Evolutionary conservation across 2,329 filamentous ascomycete species (phyloP).

Genomic region (Epichloe festucae): DNA sequence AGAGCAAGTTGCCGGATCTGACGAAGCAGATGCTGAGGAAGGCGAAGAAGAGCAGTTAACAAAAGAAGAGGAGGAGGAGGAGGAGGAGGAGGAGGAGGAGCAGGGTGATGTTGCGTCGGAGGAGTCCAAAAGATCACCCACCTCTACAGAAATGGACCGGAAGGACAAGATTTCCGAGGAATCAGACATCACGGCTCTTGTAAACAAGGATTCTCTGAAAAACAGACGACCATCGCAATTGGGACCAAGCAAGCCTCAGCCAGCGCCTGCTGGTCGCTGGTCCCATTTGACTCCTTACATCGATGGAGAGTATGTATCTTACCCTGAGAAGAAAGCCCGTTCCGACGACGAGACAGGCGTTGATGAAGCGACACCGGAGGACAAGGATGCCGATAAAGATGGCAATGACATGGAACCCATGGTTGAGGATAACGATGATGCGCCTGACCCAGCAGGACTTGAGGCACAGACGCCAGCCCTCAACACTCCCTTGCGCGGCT

Average conservation of each 20-base stretch:
- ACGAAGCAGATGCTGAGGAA: not conserved
- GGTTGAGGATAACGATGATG: conserved; percentile 22
- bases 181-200: not conserved
- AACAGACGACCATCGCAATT: conserved; percentile 2
- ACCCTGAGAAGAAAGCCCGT: conserved; percentile 25
- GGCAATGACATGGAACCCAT: conserved; percentile 17
- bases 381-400: conserved; percentile 16
- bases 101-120: not conserved
- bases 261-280: conserved; percentile 21
- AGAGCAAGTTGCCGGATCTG: not conserved
- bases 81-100: not conserved
- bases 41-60: not conserved
- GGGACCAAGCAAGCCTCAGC: conserved; percentile 14
- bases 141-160: not conserved
- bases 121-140: not conserved
- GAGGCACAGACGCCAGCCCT: conserved; percentile 24
- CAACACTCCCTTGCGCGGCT: conserved; percentile 26
- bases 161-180: not conserved
- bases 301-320: conserved; percentile 23
- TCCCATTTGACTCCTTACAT: conserved; percentile 28
- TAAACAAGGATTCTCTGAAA: not conserved
- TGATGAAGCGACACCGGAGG: conserved; percentile 20
- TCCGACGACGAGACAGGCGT: conserved; percentile 18
- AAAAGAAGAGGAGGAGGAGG: not conserved
- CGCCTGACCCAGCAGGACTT: conserved; percentile 14